These are phyloP conservation scores for Dothiorella sarmentorum DNA, from an alignment of 2,329 filamentous ascomycete genomes.

Conservation along the genomic window DNA sequence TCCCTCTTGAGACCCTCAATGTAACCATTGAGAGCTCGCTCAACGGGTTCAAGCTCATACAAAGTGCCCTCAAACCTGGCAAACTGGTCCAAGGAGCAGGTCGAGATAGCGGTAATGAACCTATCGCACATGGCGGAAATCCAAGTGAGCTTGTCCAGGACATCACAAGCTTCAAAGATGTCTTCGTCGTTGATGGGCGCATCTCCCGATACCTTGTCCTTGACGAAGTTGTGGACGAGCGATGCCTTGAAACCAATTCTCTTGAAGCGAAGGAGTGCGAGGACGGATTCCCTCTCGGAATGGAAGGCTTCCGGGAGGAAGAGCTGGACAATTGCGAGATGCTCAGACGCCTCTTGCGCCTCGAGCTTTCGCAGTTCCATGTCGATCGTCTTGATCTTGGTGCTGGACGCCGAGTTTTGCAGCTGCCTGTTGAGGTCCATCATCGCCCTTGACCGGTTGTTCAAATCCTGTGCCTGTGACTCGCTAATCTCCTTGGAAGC, in stretches of 20 bases:
- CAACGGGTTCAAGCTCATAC: slow-evolving; percentile 87
- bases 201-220: slow-evolving; percentile 68
- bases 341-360: slow-evolving; percentile 82
- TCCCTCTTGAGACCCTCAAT: slow-evolving; percentile 80
- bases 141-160: slow-evolving; percentile 81
- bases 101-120: slow-evolving; percentile 75
- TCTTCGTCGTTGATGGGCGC: slow-evolving; percentile 71
- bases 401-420: slow-evolving; percentile 83
- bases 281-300: slow-evolving; percentile 68
- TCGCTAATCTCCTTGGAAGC: slow-evolving; percentile 91
- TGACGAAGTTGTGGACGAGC: slow-evolving; percentile 72
- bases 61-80: slow-evolving; percentile 72
- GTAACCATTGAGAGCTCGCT: slow-evolving; percentile 82
- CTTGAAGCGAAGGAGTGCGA: slow-evolving; percentile 83
- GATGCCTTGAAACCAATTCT: slow-evolving; percentile 84
- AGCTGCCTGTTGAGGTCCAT: slow-evolving; percentile 95
- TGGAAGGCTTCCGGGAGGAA: slow-evolving; percentile 49
- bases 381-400: slow-evolving; percentile 91
- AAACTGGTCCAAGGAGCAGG: slow-evolving; percentile 76
- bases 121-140: slow-evolving; percentile 79
- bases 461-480: slow-evolving; percentile 86
- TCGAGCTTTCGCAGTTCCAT: slow-evolving; percentile 82
- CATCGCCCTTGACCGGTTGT: slow-evolving; percentile 84
- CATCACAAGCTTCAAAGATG: slow-evolving; percentile 73
- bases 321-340: slow-evolving; percentile 81